phyloP scores from a whole-genome alignment of 73 alveolate species.

The Tetrahymena malaccensis region DNA sequence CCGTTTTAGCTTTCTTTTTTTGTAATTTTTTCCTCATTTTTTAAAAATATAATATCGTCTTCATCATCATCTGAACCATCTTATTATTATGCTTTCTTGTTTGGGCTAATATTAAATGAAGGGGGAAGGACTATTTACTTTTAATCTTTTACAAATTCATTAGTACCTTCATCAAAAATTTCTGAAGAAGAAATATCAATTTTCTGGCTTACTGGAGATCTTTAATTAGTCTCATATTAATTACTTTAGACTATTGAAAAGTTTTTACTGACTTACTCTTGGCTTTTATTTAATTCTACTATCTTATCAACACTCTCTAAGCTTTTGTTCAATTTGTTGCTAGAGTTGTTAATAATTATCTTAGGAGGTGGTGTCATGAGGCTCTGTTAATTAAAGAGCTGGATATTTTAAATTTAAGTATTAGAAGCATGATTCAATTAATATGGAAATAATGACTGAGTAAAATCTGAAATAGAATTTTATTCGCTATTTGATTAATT shows the following conservation, averaged over 20 bases:
- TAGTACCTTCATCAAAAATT: background rate
- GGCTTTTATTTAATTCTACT: background rate
- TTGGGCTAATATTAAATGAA: background rate
- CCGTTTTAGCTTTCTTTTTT: background rate
- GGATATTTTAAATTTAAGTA: background rate
- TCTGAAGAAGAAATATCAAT: background rate
- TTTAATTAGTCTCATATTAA: background rate
- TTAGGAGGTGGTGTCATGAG: background rate
- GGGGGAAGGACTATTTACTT: background rate
- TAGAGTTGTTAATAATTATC: background rate
- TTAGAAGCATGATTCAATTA: background rate
- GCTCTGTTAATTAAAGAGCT: background rate
- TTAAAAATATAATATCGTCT: background rate
- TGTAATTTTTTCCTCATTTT: background rate
- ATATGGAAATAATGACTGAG: background rate
- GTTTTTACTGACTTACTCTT: background rate
- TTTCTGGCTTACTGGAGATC: background rate
- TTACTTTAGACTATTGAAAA: background rate
- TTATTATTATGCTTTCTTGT: background rate
- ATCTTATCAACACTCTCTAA: background rate
- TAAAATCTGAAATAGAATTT: background rate
- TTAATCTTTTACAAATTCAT: background rate
- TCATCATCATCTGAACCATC: background rate
- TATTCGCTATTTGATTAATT: background rate
- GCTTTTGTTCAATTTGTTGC: background rate